Percentiles rank a stretch among this genome's conserved stretches.
Conservation (phyloP, 345 rosid genomes). For the Erysimum cheiranthoides region DNA sequence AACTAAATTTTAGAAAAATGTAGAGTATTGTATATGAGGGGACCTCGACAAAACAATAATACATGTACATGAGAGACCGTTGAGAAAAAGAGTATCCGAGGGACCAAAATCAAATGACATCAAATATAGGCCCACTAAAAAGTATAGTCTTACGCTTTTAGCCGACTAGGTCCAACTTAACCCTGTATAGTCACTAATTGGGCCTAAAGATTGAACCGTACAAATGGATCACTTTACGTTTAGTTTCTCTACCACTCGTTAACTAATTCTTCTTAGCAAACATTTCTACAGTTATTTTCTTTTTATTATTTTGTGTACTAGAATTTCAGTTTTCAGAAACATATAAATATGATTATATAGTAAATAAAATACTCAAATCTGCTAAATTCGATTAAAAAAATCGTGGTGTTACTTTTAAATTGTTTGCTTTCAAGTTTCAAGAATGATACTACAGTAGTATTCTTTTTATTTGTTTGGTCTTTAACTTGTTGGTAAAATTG, state of each 20-base stretch:
- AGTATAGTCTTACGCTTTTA: neutral
- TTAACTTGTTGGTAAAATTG: neutral
- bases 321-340: neutral
- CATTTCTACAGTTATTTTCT: neutral
- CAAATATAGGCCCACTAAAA: constrained; percentile 7
- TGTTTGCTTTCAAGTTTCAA: constrained; percentile 4
- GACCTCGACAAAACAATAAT: neutral
- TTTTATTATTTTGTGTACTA: neutral
- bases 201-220: neutral
- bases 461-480: neutral
- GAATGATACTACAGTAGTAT: neutral
- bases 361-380: neutral
- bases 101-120: neutral
- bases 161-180: constrained; percentile 13
- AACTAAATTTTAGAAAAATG: constrained; percentile 2
- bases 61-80: neutral
- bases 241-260: neutral
- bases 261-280: neutral
- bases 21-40: neutral
- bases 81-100: neutral
- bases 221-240: neutral
- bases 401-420: neutral
- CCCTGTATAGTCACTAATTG: neutral
- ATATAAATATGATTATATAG: neutral
- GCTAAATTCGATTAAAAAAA: neutral